Percentiles rank a stretch among this genome's conserved stretches.
phyloP scores from a whole-genome alignment of 1,284 basidiomycete genomes.

The Irpex sp. region DNA sequence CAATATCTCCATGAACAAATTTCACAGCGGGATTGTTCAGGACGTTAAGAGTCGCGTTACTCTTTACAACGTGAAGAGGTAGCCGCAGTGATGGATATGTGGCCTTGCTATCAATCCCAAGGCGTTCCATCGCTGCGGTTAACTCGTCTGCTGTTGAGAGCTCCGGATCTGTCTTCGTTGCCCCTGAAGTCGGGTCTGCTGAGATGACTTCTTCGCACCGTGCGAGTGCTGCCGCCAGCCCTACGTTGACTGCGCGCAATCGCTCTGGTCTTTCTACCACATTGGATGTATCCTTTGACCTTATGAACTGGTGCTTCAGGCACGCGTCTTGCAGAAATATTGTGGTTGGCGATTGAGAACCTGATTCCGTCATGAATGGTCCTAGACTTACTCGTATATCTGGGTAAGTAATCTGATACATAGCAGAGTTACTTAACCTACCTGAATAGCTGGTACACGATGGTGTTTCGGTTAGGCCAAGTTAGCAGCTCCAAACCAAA shows the following conservation, averaged over 20 bases:
- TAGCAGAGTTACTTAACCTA: no score
- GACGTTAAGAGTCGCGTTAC: slow-evolving; percentile 50
- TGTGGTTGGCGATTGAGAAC: not conserved
- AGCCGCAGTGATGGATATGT: slow-evolving; percentile 10
- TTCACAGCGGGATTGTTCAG: slow-evolving; percentile 64
- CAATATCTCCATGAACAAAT: slow-evolving; percentile 70
- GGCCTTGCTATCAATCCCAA: slow-evolving; percentile 39
- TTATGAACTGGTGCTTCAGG: slow-evolving; percentile 74
- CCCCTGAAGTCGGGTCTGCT: not conserved
- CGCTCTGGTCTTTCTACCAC: slow-evolving; percentile 90
- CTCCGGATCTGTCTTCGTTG: not conserved
- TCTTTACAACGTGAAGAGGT: slow-evolving; percentile 44
- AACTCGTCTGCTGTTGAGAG: slow-evolving; percentile 35
- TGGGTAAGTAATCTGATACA: no score
- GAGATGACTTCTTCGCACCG: slow-evolving; percentile 47
- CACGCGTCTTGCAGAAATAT: slow-evolving; percentile 65
- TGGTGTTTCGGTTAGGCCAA: no score
- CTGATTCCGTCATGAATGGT: no score
- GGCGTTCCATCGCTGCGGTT: slow-evolving; percentile 46
- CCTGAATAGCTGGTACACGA: no score
- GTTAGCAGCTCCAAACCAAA: no score
- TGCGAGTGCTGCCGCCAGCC: slow-evolving; percentile 74
- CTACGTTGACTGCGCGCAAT: slow-evolving; percentile 76
- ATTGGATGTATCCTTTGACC: slow-evolving; percentile 65
- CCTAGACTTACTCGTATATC: no score